Evolutionary conservation across 2,329 filamentous ascomycete genomes (phyloP), one percentile per base, ranked within the genome.

Genomic region (Apiospora marii): DNA sequence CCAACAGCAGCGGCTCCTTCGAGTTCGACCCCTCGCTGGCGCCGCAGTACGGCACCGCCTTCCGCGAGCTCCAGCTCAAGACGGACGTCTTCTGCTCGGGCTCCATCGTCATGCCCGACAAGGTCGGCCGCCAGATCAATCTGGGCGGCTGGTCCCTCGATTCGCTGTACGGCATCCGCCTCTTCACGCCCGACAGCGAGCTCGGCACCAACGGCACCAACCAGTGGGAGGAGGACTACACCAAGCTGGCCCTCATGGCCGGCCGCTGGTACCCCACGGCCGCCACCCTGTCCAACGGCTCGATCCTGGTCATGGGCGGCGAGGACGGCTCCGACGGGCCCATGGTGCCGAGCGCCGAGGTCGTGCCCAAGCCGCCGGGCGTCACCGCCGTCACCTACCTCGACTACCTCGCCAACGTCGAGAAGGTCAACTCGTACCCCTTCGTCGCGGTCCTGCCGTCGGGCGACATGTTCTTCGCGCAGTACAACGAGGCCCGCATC

Each of bases 1-100:
- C 87, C 44, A 89, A 88, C 78, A 85, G 86, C 53, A 90, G 88
- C 4, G 89, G 89, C 67, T 87, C 88, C 1, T 91, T 90, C 74
- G 89, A 91, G 77, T 82, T 90, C n/a, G 89, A 91, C 76, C 82
- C 86, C 0, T 79, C 82, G 12, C 80, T 83, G 48, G 78, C 85
- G 24, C 80, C 83, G 73, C 83, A 86, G 75, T 86, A 85, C 72
- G 77, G 79, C n/a, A 79, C 78, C 7, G 86, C 87, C 4, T 90
- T 87, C 86, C 83, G 88, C 69, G 77, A 84, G n/a, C 85, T 90
- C 80, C 86, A 89, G 74, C 83, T 76, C 76, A 87, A 88, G 80
- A 89, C 87, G 0, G 89, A 91, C 75, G 84, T 90, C 37, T 91
- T 91, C 80, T 91, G 89, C 77, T 85, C 89, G 44, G 89, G 86